Percentiles rank a stretch among this genome's conserved stretches.
Evolutionary conservation across 2,329 filamentous ascomycete species (phyloP).

Genomic region (Colletotrichum magnum): DNA sequence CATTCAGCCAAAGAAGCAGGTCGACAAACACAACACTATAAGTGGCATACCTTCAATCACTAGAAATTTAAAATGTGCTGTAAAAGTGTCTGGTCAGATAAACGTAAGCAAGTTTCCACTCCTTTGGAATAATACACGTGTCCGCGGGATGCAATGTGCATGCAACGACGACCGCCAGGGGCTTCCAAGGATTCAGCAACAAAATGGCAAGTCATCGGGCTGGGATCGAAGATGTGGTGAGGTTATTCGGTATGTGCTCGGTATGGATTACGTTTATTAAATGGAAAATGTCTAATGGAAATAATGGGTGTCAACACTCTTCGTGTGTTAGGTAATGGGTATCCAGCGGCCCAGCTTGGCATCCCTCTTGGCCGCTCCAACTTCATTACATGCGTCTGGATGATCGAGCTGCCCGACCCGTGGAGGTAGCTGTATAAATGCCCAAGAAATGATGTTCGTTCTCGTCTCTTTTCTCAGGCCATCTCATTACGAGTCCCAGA

Average conservation of each 20-base stretch:
- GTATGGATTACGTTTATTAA: slow-evolving; percentile 30
- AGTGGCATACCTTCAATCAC: too few species aligned
- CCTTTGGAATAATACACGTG: background rate
- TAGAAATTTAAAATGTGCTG: too few species aligned
- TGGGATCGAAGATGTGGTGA: background rate
- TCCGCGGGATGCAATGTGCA: background rate
- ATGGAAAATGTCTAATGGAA: slow-evolving; percentile 29
- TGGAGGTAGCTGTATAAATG: slow-evolving; percentile 1
- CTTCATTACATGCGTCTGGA: background rate
- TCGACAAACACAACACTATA: too few species aligned
- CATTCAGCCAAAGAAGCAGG: too few species aligned
- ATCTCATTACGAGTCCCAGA: background rate
- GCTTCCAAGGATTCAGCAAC: background rate
- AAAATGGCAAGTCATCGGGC: background rate
- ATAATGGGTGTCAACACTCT: background rate
- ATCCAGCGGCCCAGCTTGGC: slow-evolving; percentile 28
- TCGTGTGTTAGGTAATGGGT: slow-evolving; percentile 28
- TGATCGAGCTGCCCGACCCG: background rate
- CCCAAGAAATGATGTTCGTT: background rate
- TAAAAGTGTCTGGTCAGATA: background rate
- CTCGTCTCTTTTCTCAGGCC: background rate
- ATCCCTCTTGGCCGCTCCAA: slow-evolving; percentile 24
- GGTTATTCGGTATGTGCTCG: background rate
- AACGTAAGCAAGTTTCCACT: slow-evolving; percentile 6
- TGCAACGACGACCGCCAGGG: background rate